Conservation (phyloP, 2,329 filamentous ascomycete species). For the Aspergillus quadricinctus region DNA sequence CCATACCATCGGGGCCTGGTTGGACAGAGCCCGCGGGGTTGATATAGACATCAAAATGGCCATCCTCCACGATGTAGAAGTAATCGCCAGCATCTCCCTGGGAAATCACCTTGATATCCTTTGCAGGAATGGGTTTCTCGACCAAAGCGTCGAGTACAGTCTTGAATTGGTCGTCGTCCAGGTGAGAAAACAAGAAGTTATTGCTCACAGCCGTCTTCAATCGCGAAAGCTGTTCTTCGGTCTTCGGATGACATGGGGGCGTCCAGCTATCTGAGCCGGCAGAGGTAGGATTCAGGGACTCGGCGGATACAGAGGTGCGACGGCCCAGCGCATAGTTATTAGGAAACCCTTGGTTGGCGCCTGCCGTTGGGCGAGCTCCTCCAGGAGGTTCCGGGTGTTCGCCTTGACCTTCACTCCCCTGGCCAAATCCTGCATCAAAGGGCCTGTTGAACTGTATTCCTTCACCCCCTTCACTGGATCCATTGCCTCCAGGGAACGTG, state of each 20-base stretch:
- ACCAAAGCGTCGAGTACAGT: conserved; percentile 87
- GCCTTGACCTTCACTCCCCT: conserved; percentile 17
- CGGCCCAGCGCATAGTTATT: conserved; percentile 91
- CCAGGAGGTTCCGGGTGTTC: conserved; percentile 18
- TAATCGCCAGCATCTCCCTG: conserved; percentile 96
- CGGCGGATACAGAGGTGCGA: conserved; percentile 92
- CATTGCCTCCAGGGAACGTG: conserved; percentile 40
- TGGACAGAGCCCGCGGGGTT: conserved; percentile 73
- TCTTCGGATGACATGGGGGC: conserved; percentile 80
- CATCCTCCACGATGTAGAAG: conserved; percentile 95
- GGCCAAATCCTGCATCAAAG: conserved; percentile 23
- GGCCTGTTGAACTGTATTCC: conserved; percentile 32
- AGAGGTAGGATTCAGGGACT: conserved; percentile 86
- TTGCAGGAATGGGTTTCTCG: conserved; percentile 92
- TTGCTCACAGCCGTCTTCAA: conserved; percentile 75
- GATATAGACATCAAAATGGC: conserved; percentile 86
- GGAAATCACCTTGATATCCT: conserved; percentile 84
- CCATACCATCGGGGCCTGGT: conserved; percentile 75
- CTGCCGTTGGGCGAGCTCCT: conserved; percentile 24
- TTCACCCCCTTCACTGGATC: conserved; percentile 18
- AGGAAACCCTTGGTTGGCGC: conserved; percentile 52
- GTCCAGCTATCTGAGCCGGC: conserved; percentile 85
- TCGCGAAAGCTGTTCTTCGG: conserved; percentile 71
- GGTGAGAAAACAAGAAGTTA: conserved; percentile 91
- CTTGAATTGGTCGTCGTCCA: conserved; percentile 86